A percentile compares a stretch with the other conserved stretches of the same genome.
These are phyloP conservation scores for Fusarium drepaniforme DNA, from an alignment of 2,329 filamentous ascomycete species.

Conservation along the genomic window DNA sequence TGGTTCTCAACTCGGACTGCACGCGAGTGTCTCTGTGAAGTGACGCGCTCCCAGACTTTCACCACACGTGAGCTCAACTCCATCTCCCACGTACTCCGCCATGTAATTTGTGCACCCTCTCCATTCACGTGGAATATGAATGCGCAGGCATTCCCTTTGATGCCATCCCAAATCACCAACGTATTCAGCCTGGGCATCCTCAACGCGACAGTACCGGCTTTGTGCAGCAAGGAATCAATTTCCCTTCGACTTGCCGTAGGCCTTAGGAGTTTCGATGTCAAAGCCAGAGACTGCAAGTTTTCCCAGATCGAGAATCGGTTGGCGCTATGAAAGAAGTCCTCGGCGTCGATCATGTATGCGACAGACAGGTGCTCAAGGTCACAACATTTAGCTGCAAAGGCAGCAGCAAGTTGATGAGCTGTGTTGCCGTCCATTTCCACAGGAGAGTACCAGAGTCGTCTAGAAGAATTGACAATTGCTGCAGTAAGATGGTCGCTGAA, in stretches of 20 bases:
- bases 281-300: slow-evolving; percentile 47
- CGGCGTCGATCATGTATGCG: slow-evolving; percentile 46
- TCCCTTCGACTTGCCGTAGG: slow-evolving; percentile 12
- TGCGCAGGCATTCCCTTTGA: slow-evolving; percentile 45
- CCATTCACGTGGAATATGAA: slow-evolving; percentile 47
- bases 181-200: slow-evolving; percentile 48
- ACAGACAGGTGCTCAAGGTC: slow-evolving; percentile 45
- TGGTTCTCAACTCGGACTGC: slow-evolving; percentile 42
- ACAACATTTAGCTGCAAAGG: slow-evolving; percentile 45
- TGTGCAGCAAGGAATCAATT: slow-evolving; percentile 41
- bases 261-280: slow-evolving; percentile 49
- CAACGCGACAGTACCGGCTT: slow-evolving; percentile 37
- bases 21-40: slow-evolving; percentile 13
- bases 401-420: slow-evolving; percentile 15
- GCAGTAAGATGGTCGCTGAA: slow-evolving; percentile 13
- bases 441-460: neutral
- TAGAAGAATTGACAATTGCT: neutral
- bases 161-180: slow-evolving; percentile 51
- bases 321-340: slow-evolving; percentile 45
- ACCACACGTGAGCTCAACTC: slow-evolving; percentile 42
- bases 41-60: slow-evolving; percentile 24
- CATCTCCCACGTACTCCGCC: slow-evolving; percentile 50
- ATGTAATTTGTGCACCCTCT: slow-evolving; percentile 44
- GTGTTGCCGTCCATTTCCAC: neutral
- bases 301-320: slow-evolving; percentile 26